Evolutionary conservation across 352 stramenopile genomes (phyloP).

Genomic region (Pythium folliculosum): DNA sequence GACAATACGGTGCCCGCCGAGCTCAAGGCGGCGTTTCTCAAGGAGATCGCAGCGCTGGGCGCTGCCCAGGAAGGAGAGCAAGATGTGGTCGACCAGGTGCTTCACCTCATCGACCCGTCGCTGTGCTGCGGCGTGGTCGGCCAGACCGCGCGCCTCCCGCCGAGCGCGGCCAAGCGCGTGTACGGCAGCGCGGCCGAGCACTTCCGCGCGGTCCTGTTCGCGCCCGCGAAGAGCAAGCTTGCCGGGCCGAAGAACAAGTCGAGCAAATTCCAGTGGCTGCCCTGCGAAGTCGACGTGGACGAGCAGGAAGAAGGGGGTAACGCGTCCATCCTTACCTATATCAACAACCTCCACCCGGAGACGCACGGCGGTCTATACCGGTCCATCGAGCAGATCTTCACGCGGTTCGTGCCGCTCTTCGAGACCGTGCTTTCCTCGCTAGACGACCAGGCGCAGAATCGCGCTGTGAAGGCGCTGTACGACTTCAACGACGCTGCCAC

Average conservation of each 20-base stretch:
- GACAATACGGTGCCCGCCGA: constrained; percentile 29
- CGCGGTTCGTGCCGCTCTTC: constrained; percentile 33
- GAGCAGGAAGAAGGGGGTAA: background rate
- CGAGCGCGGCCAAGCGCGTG: constrained; percentile 9
- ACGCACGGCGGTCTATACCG: constrained; percentile 22
- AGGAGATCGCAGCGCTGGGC: constrained; percentile 33
- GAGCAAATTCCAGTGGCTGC: constrained; percentile 31
- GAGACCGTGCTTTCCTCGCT: constrained; percentile 24
- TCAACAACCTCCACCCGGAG: constrained; percentile 36
- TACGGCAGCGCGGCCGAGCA: constrained; percentile 24
- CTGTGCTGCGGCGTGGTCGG: constrained; percentile 58
- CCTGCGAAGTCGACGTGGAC: constrained; percentile 1
- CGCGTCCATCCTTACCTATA: constrained; percentile 13
- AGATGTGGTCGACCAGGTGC: constrained; percentile 42
- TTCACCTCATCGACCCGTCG: constrained; percentile 63
- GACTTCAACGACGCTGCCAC: background rate
- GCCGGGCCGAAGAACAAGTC: constrained; percentile 31
- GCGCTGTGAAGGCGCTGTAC: background rate
- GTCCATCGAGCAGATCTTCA: constrained; percentile 25
- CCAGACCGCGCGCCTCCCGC: constrained; percentile 25
- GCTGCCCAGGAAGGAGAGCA: constrained; percentile 39
- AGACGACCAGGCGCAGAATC: background rate
- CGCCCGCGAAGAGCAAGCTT: constrained; percentile 6
- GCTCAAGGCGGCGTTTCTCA: constrained; percentile 32
- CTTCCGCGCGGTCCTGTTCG: constrained; percentile 38